Evolutionary conservation across 2,329 filamentous ascomycete species (phyloP), one percentile per base, ranked within the genome.

Genomic region (Botrytis galanthina): DNA sequence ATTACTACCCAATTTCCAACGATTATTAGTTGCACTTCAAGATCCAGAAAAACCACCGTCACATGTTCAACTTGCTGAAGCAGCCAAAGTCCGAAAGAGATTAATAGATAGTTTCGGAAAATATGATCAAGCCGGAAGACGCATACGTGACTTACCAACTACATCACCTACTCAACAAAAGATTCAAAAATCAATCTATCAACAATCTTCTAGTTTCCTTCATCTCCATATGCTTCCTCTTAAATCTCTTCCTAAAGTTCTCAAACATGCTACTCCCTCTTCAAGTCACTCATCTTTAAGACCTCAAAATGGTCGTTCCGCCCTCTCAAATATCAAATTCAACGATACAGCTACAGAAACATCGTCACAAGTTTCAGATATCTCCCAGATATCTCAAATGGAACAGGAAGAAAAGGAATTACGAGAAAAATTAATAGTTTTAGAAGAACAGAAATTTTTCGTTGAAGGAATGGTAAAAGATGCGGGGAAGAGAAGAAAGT

Each of bases 161-260:
- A 82, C 87, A n/a, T 91, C 87, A 44, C 85, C 86, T 0, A 89
- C 90, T 0, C 90, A 93, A 78, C 82, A 87, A 72, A 86, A 86
- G 73, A 83, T 93, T 6, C 91, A 93, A 80, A 91, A 88, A 79
- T 88, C 90, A 4, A 88, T 93, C 39, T 90, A 92, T 75, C 87
- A 90, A 76, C 90, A 92, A 83, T 89, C 90, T 7, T 89, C 87
- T 71, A 90, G 86, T 77, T 93, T 93, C 78, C 83, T 93, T 22
- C 91, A 92, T 76, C 83, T 92, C 0, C 90, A 93, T 77, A 93
- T 93, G 91, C 85, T 93, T n/a, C 91, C 91, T 0, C 82, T 93
- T 20, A 92, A 89, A 80, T 84, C 86, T 1, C 82, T 90, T 1
- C 87, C 87, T 0, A 89, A 88, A 75, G 81, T 89, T n/a, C 83